A percentile compares a stretch with the other conserved stretches of the same genome.
These are phyloP conservation scores for Cercospora nicotianae DNA, from an alignment of 2,329 filamentous ascomycete genomes.

Conservation along the genomic window DNA sequence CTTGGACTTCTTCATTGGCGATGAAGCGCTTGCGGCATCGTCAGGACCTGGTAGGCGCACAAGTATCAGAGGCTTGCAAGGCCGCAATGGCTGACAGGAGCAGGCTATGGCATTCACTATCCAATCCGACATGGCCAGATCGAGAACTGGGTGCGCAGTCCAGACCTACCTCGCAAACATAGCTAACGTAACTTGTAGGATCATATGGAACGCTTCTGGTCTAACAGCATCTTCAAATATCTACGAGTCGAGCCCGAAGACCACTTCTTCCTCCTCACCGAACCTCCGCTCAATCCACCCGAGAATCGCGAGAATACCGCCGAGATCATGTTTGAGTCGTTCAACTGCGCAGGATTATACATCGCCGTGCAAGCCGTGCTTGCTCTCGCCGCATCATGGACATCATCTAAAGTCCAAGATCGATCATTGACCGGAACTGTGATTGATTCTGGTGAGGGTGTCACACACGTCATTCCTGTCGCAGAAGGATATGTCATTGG, in stretches of 20 bases:
- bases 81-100: slow-evolving; percentile 22
- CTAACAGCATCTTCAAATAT: slow-evolving; percentile 99
- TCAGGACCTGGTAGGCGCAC: slow-evolving; percentile 69
- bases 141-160: slow-evolving; percentile 80
- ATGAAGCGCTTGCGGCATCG: slow-evolving; percentile 84
- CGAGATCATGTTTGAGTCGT: slow-evolving; percentile 99
- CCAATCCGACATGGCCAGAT: slow-evolving; percentile 97
- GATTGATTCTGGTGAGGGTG: slow-evolving; percentile 97
- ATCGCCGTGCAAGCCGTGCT: slow-evolving; percentile 98
- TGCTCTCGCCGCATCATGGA: slow-evolving; percentile 96
- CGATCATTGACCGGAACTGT: slow-evolving; percentile 95
- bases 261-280: slow-evolving; percentile 96
- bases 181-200: slow-evolving; percentile 58
- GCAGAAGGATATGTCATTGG: slow-evolving; percentile 99
- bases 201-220: slow-evolving; percentile 99
- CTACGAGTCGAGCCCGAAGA: slow-evolving; percentile 96
- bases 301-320: slow-evolving; percentile 99
- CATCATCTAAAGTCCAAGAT: slow-evolving; percentile 95
- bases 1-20: slow-evolving; percentile 97
- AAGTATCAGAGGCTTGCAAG: background rate
- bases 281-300: slow-evolving; percentile 96
- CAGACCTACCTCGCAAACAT: background rate
- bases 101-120: slow-evolving; percentile 94
- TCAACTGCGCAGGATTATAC: slow-evolving; percentile 98
- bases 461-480: slow-evolving; percentile 97